Percentiles rank a stretch among this genome's conserved stretches.
phyloP scores from a whole-genome alignment of 441 rosid genomes.

The Geranium incanum region DNA sequence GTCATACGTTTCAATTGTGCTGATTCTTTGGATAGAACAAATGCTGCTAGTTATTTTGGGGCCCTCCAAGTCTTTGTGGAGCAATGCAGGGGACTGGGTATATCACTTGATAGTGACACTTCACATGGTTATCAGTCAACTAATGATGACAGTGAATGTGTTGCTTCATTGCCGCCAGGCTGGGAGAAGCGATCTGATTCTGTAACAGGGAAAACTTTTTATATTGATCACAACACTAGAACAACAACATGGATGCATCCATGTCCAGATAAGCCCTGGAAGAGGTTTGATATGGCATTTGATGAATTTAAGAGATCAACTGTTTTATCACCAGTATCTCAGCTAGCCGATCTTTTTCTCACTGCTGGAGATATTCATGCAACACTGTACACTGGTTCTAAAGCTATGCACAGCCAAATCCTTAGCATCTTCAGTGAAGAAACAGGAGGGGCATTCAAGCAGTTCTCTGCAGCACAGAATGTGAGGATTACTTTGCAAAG shows the following conservation, averaged over 20 bases:
- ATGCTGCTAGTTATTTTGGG: conserved; percentile 95
- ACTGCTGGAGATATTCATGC: conserved; percentile 97
- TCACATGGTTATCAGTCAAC: conserved; percentile 51
- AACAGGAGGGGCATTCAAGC: conserved; percentile 65
- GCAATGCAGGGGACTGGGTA: conserved; percentile 78
- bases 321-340: conserved; percentile 74
- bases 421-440: conserved; percentile 92
- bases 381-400: conserved; percentile 94
- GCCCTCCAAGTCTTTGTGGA: conserved; percentile 93
- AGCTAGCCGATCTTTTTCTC: conserved; percentile 88
- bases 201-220: conserved; percentile 78
- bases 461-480: conserved; percentile 89
- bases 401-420: conserved; percentile 99
- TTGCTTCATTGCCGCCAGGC: conserved; percentile 90
- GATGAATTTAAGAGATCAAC: conserved; percentile 86
- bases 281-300: conserved; percentile 88
- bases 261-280: conserved; percentile 96
- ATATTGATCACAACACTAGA: conserved; percentile 87
- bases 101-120: conserved; percentile 83
- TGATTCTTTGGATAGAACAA: conserved; percentile 94
- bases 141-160: conserved; percentile 53
- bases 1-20: conserved; percentile 92
- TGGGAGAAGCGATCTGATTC: conserved; percentile 96
- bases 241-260: conserved; percentile 95
- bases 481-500: conserved; percentile 84